A percentile compares a stretch with the other conserved stretches of the same genome.
Conservation (phyloP, 2,329 filamentous ascomycete species). For the Pseudogymnoascus pannorum region DNA sequence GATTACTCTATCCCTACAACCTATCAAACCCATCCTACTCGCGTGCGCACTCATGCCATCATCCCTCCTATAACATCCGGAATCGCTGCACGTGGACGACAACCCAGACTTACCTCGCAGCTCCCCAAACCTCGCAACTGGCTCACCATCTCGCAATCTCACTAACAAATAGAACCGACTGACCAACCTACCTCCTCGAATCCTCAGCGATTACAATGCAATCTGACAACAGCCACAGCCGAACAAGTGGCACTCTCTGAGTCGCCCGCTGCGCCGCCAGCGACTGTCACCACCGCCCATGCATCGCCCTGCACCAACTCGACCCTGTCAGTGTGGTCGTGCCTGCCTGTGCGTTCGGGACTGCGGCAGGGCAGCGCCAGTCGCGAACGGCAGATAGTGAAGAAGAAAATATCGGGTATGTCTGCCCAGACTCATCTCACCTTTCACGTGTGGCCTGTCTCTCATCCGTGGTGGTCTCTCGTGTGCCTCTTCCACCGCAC, state of each 20-base stretch:
- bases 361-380: background rate
- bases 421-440: background rate
- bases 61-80: background rate
- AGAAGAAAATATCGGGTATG: background rate
- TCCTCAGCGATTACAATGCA: background rate
- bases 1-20: too few species aligned
- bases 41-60: background rate
- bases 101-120: background rate
- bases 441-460: background rate
- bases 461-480: background rate
- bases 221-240: background rate
- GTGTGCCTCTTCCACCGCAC: too few species aligned
- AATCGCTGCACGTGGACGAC: background rate
- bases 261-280: background rate
- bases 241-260: conserved; percentile 1
- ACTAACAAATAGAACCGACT: background rate
- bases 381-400: background rate
- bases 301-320: too few species aligned
- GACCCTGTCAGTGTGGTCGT: background rate
- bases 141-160: too few species aligned
- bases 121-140: background rate
- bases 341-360: background rate
- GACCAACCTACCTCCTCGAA: background rate
- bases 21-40: background rate
- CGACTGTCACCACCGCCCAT: background rate